phyloP scores from a whole-genome alignment of 2,329 filamentous ascomycete genomes.

The Coniella lustricola region DNA sequence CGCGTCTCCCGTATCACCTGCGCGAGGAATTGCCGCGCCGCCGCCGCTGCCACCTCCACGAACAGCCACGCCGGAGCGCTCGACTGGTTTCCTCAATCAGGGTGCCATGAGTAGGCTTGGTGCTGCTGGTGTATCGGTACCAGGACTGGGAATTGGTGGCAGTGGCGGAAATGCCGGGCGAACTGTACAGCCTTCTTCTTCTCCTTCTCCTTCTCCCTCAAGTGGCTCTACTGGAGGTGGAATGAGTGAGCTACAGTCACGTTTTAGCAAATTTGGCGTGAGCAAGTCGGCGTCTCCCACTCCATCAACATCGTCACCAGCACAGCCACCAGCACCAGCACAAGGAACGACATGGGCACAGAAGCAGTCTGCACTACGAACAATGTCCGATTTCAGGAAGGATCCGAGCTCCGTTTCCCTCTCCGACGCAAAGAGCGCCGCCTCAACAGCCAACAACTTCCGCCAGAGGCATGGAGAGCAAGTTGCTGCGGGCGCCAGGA shows the following conservation, averaged over 20 bases:
- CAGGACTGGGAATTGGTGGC: slow-evolving; percentile 64
- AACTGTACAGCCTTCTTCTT: slow-evolving; percentile 17
- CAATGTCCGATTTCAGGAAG: slow-evolving; percentile 51
- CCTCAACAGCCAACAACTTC: slow-evolving; percentile 60
- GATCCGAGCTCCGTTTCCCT: slow-evolving; percentile 56
- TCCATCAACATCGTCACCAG: slow-evolving; percentile 17
- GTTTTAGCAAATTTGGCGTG: slow-evolving; percentile 51
- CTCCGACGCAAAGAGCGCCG: slow-evolving; percentile 50
- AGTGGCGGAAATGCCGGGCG: slow-evolving; percentile 8
- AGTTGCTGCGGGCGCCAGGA: slow-evolving; percentile 51
- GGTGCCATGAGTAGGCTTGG: slow-evolving; percentile 60
- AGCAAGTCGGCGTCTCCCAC: slow-evolving; percentile 10
- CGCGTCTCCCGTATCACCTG: slow-evolving; percentile 32
- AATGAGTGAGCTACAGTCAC: slow-evolving; percentile 60
- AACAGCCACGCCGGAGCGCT: slow-evolving; percentile 16
- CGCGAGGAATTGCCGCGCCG: slow-evolving; percentile 21
- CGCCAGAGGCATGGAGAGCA: slow-evolving; percentile 64
- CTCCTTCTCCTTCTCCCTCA: background rate
- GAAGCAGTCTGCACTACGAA: slow-evolving; percentile 56
- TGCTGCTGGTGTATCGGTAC: slow-evolving; percentile 69
- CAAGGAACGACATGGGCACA: slow-evolving; percentile 58
- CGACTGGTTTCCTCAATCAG: slow-evolving; percentile 36
- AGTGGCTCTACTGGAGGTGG: background rate
- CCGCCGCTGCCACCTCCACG: slow-evolving; percentile 15
- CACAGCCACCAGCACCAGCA: slow-evolving; percentile 23